Evolutionary conservation across 306 rosid species (phyloP).

Genomic region (Cucurbita moschata): DNA sequence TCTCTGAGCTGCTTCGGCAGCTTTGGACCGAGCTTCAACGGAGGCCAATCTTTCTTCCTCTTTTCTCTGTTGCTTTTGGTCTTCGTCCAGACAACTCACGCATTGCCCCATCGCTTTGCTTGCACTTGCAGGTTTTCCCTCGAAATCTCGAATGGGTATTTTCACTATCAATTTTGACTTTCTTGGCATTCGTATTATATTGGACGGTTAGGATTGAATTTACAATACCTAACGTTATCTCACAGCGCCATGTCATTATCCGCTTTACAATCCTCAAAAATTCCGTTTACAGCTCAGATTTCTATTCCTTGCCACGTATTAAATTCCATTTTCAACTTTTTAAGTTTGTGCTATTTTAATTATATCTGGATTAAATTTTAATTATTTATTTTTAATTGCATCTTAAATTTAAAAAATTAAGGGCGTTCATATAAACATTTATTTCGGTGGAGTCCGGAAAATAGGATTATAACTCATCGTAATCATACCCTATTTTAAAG

Average conservation of each 20-base stretch:
- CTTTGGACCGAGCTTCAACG: constrained; percentile 65
- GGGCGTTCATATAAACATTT: no score
- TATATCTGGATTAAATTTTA: no score
- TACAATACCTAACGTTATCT: not conserved
- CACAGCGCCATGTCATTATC: not conserved
- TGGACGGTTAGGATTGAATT: not conserved
- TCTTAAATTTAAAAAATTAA: no score
- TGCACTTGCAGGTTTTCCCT: not conserved
- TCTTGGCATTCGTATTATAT: not conserved
- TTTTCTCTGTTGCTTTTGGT: constrained; percentile 42
- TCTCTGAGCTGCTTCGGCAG: constrained; percentile 91
- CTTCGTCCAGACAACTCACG: constrained; percentile 65
- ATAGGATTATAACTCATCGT: no score
- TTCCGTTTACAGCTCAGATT: not conserved
- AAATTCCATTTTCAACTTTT: no score
- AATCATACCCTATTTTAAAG: no score
- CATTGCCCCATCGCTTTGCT: constrained; percentile 50
- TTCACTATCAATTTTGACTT: not conserved
- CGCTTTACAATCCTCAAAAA: not conserved
- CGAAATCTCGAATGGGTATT: not conserved
- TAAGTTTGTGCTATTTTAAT: no score
- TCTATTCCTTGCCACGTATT: not conserved
- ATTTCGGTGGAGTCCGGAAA: no score
- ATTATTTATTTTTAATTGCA: no score
- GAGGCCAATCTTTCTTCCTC: constrained; percentile 74